Conservation (phyloP, 108 stramenopile genomes). For the Fragilariopsis cylindrus region DNA sequence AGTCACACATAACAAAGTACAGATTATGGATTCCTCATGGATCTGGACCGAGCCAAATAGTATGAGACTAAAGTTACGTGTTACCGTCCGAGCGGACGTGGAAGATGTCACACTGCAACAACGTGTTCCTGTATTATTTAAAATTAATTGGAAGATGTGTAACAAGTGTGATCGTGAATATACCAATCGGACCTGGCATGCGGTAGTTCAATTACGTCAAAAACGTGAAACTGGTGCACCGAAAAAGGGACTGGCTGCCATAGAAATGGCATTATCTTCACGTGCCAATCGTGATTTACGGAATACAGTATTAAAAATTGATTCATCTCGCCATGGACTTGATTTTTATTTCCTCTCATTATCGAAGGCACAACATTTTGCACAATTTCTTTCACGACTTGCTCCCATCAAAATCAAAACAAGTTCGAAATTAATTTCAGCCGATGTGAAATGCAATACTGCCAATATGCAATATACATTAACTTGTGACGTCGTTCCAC, state of each 20-base stretch:
- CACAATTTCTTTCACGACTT: constrained; percentile 76
- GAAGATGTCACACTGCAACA: constrained; percentile 88
- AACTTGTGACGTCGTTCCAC: constrained; percentile 94
- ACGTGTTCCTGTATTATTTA: constrained; percentile 84
- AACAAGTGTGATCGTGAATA: constrained; percentile 89
- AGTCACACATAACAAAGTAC: constrained; percentile 34
- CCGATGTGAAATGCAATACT: constrained; percentile 91
- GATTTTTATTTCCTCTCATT: constrained; percentile 94
- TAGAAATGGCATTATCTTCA: constrained; percentile 78
- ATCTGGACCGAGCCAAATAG: constrained; percentile 99
- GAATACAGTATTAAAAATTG: constrained; percentile 81
- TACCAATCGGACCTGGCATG: constrained; percentile 81
- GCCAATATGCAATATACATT: constrained; percentile 93
- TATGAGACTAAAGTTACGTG: constrained; percentile 86
- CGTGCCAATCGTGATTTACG: constrained; percentile 61
- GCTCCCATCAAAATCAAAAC: constrained; percentile 88
- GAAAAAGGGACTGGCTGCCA: constrained; percentile 59
- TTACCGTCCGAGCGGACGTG: constrained; percentile 92
- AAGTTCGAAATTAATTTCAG: constrained; percentile 88
- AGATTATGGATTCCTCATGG: constrained; percentile 89
- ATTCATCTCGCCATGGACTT: constrained; percentile 89
- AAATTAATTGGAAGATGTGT: constrained; percentile 93
- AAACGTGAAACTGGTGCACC: constrained; percentile 50
- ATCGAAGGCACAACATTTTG: constrained; percentile 86
- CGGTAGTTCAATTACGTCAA: constrained; percentile 84